Conservation (phyloP, 2,329 filamentous ascomycete species). For the Penicillium polonicum region DNA sequence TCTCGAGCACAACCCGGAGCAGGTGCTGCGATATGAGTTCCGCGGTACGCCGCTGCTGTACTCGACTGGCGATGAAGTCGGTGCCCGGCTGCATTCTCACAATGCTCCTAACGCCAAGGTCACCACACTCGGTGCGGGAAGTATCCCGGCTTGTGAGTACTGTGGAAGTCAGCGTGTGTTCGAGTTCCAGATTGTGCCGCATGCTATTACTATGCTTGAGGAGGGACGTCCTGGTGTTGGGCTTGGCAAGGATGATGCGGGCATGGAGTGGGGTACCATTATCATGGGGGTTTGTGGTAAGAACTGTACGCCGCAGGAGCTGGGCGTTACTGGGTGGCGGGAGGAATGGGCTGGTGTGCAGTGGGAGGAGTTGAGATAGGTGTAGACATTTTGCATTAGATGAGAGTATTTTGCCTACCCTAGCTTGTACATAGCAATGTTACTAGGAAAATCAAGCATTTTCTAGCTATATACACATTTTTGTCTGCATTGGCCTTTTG, state of each 20-base stretch:
- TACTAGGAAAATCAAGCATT: not conserved
- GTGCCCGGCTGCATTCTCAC: conserved; percentile 56
- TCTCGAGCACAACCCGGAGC: conserved; percentile 76
- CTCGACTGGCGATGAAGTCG: conserved; percentile 71
- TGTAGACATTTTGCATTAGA: not conserved
- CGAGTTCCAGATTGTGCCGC: conserved; percentile 88
- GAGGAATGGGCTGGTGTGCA: conserved; percentile 99
- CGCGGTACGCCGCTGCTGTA: conserved; percentile 74
- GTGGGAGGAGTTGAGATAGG: conserved; percentile 71
- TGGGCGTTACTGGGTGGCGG: conserved; percentile 70
- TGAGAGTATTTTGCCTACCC: not conserved
- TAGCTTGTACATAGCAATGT: not conserved
- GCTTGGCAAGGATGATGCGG: conserved; percentile 60
- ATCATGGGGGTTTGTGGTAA: conserved; percentile 78
- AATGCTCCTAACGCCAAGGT: conserved; percentile 26
- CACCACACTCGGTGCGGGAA: conserved; percentile 26
- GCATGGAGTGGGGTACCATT: conserved; percentile 98
- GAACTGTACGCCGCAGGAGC: conserved; percentile 68
- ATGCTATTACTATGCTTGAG: conserved; percentile 86
- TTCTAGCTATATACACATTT: not conserved
- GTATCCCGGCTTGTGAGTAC: conserved; percentile 71
- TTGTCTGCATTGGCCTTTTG: not conserved
- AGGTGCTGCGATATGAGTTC: conserved; percentile 79
- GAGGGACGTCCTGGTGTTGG: conserved; percentile 62
- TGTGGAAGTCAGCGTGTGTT: conserved; percentile 78